phyloP scores from a whole-genome alignment of 2,329 filamentous ascomycete genomes.

The Epichloe sibirici region DNA sequence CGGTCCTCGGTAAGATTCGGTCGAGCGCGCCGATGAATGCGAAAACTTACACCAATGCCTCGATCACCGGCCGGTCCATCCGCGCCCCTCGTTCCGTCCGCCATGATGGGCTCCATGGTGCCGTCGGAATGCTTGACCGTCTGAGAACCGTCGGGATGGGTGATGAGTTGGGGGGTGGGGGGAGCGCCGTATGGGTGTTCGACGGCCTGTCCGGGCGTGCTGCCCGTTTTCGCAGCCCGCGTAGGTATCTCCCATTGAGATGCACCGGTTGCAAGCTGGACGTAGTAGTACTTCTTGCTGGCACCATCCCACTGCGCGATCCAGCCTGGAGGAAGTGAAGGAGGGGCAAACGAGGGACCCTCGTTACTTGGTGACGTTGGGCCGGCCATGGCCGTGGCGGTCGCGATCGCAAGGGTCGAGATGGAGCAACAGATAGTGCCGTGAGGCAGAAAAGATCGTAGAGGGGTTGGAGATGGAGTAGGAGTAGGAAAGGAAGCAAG shows the following conservation, averaged over 20 bases:
- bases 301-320: constrained; percentile 57
- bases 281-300: constrained; percentile 57
- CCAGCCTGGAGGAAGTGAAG: constrained; percentile 51
- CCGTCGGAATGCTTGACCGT: constrained; percentile 49
- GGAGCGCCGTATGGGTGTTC: constrained; percentile 54
- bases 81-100: constrained; percentile 36
- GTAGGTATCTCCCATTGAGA: constrained; percentile 67
- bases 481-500: background rate
- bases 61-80: constrained; percentile 46
- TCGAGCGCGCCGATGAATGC: background rate
- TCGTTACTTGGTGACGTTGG: constrained; percentile 45
- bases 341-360: constrained; percentile 47
- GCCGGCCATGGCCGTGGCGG: constrained; percentile 35
- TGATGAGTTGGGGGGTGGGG: constrained; percentile 40
- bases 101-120: constrained; percentile 46
- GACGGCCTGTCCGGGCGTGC: constrained; percentile 39
- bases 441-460: background rate
- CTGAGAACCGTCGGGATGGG: constrained; percentile 49
- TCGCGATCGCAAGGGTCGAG: background rate
- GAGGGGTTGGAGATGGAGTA: background rate
- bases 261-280: constrained; percentile 58
- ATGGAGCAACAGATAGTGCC: background rate
- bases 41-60: constrained; percentile 47
- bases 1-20: background rate
- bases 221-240: constrained; percentile 48